Conservation (phyloP, 163 green algal genomes). For the Chloromonas sp. region DNA sequence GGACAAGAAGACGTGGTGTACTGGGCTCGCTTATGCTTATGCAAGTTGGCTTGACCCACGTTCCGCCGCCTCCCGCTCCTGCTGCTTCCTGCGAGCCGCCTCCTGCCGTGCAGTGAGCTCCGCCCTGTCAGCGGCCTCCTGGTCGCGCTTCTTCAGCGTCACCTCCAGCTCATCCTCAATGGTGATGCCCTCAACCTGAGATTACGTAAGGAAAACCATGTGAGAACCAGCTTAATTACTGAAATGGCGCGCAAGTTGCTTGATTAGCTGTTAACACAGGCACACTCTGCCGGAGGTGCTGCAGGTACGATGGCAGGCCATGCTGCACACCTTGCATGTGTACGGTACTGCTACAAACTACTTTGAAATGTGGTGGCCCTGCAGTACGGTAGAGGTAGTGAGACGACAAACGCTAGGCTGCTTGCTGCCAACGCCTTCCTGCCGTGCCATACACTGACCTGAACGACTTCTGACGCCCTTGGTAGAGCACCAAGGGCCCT, state of each 20-base stretch:
- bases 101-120: conserved; percentile 15
- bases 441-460: background rate
- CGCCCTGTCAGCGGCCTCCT: conserved; percentile 8
- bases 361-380: no score
- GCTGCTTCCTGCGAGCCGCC: conserved; percentile 15
- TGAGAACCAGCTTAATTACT: background rate
- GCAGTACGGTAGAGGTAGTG: no score
- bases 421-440: no score
- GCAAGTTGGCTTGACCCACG: background rate
- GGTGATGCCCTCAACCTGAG: conserved; percentile 41
- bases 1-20: no score
- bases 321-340: no score
- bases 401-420: no score
- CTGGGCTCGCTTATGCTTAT: background rate
- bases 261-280: no score
- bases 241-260: no score
- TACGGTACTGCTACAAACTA: no score
- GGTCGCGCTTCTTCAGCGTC: conserved; percentile 12
- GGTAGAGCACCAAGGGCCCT: background rate
- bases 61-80: background rate
- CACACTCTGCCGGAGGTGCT: no score
- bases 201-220: background rate
- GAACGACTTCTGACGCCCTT: background rate
- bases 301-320: no score
- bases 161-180: conserved; percentile 46